phyloP scores from a whole-genome alignment of 2,329 filamentous ascomycete genomes.

The Paracoccidioides lutzii region DNA sequence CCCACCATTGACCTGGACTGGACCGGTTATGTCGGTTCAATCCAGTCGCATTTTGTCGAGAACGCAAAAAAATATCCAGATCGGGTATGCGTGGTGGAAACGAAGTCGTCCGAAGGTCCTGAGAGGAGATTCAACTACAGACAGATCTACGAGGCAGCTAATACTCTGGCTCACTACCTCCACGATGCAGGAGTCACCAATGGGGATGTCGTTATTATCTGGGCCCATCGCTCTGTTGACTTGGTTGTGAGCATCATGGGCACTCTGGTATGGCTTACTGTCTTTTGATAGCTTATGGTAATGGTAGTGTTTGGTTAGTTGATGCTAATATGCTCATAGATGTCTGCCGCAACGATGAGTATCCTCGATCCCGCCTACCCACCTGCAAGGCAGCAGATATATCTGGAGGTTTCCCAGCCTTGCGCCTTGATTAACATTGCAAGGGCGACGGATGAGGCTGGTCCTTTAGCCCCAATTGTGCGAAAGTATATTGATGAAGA shows the following conservation, averaged over 20 bases:
- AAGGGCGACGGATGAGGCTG: conserved; percentile 56
- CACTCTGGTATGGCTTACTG: not conserved
- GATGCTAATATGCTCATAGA: not conserved
- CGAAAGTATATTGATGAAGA: conserved; percentile 59
- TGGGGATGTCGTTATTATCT: conserved; percentile 91
- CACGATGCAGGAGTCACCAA: conserved; percentile 57
- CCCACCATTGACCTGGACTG: conserved; percentile 33
- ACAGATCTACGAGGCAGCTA: conserved; percentile 76
- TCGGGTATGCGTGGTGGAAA: conserved; percentile 55
- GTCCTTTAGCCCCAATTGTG: conserved; percentile 48
- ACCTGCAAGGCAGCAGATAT: conserved; percentile 66
- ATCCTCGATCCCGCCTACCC: conserved; percentile 71
- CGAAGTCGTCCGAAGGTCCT: conserved; percentile 38
- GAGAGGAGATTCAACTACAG: conserved; percentile 64
- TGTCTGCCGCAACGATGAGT: conserved; percentile 44
- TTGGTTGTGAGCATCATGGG: conserved; percentile 73
- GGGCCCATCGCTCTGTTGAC: conserved; percentile 69
- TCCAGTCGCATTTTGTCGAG: conserved; percentile 13
- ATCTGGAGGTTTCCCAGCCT: conserved; percentile 67
- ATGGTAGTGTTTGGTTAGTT: not conserved
- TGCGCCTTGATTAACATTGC: conserved; percentile 59
- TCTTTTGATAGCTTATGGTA: not conserved
- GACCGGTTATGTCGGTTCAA: conserved; percentile 31
- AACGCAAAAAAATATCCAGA: conserved; percentile 54
- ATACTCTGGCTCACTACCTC: conserved; percentile 67